Base-by-base conservation (phyloP, 2,329 filamentous ascomycete genomes). In the Talaromyces sp. region DNA sequence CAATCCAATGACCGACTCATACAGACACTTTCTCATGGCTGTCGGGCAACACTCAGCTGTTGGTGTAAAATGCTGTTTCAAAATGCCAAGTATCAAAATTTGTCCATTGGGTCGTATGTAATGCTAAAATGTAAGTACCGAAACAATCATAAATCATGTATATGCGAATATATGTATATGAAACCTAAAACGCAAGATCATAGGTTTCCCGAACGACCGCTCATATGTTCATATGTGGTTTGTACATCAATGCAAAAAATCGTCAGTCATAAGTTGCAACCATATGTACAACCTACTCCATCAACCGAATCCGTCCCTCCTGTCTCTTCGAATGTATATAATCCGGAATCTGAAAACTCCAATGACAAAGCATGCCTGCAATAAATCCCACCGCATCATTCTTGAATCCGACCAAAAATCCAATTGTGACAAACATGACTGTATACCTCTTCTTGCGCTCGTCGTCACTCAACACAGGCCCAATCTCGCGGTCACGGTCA, bases 361-460 rank as follows among this genome's bases (percentile, higher is more conserved):
- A 89, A 77, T 94, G 88, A 75, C 92, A 96, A 3, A 91, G 75
- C 83, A 96, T 86, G 0, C 94, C 94, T 0, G 90, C 91, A 15
- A 91, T 67, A 72, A 97, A 97, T 0, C 94, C 94, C 5, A 97
- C 86, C 0, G 89, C 93, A 77, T 96, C 93, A 73, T 97, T 98
- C 76, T 88, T 90, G 72, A 96, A 97, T 0, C 92, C 92, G 59
- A 98, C 78, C 63, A 96, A 84, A 2, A 90, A 86, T 0, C 91
- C 93, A 8, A 92, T 88, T 0, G 94, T 98, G 68, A 93, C 89
- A 66, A 97, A 83, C 93, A 97, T 96, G 0, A 97, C 89, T 25
- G 88, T 91, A 91, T 92, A 97, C 65, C 93, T 84, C 75, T 92
- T 87, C 64, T 85, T 85, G 54, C 88, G 85, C 77, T 95, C 91